These are phyloP conservation scores for Periglandula ipomoeae DNA, from an alignment of 2,329 filamentous ascomycete species.

Conservation along the genomic window DNA sequence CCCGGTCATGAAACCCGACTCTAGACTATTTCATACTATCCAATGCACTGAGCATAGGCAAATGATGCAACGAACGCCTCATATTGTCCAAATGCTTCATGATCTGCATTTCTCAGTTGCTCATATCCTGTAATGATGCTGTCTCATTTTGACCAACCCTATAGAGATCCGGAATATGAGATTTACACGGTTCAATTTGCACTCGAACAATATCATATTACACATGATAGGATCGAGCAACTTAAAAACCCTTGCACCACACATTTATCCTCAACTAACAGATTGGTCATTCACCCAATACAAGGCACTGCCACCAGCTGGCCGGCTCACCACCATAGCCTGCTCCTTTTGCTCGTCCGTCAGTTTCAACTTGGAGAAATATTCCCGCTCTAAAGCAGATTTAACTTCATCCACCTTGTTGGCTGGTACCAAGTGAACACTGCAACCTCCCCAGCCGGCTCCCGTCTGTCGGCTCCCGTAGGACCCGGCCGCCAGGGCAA, in stretches of 20 bases:
- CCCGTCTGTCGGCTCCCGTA: constrained; percentile 84
- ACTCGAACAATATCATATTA: no score
- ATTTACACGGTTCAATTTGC: no score
- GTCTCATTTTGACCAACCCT: no score
- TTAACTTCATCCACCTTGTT: constrained; percentile 72
- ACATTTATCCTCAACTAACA: constrained; percentile 6
- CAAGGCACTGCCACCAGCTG: constrained; percentile 62
- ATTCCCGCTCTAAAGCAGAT: constrained; percentile 68
- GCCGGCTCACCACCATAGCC: constrained; percentile 83
- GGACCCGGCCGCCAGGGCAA: constrained; percentile 69
- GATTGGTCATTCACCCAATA: constrained; percentile 29
- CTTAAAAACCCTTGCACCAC: background rate
- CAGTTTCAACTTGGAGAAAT: constrained; percentile 61
- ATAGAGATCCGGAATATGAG: no score
- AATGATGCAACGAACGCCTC: no score
- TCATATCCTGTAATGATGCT: no score
- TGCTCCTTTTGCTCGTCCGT: constrained; percentile 64
- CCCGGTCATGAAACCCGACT: no score
- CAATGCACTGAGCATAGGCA: no score
- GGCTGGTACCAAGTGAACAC: constrained; percentile 81
- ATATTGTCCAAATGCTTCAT: no score
- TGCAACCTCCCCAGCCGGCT: constrained; percentile 95
- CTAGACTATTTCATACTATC: no score
- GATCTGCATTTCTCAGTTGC: no score
- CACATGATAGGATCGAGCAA: no score